phyloP scores from a whole-genome alignment of 176 grass and related monocot species.

The Eragrostis curvula region DNA sequence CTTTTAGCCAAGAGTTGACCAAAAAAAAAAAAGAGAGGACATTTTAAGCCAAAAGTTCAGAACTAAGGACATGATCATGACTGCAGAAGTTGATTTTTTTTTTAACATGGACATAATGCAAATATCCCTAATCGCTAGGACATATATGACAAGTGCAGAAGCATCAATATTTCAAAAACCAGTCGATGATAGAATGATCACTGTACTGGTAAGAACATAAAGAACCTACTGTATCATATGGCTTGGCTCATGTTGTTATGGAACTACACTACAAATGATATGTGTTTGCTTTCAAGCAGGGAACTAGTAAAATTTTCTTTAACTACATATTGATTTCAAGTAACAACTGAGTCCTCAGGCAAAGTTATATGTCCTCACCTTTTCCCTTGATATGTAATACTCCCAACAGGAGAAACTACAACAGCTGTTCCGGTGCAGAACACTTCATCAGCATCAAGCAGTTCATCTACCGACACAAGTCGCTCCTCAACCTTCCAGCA shows the following conservation, averaged over 20 bases:
- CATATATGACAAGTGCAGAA: not conserved
- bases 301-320: constrained; percentile 10
- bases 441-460: constrained; percentile 91
- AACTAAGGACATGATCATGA: not conserved
- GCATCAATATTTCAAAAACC: not conserved
- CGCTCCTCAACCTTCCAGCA: constrained; percentile 81
- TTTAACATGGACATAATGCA: no score
- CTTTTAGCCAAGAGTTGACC: not conserved
- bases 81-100: not conserved
- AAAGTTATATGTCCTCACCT: constrained; percentile 47
- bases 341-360: not conserved
- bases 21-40: no score
- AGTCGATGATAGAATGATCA: not conserved
- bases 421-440: constrained; percentile 95
- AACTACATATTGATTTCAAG: not conserved
- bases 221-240: not conserved
- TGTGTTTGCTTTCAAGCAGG: not conserved
- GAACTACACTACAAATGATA: not conserved
- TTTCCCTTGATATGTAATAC: constrained; percentile 89
- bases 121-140: not conserved
- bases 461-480: constrained; percentile 75
- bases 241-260: not conserved
- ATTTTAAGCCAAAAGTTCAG: not conserved
- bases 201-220: not conserved
- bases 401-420: constrained; percentile 87